Percentiles rank a stretch among this genome's conserved stretches.
Conservation (phyloP, 78 protist genomes). For the Dictyostelium purpureum region DNA sequence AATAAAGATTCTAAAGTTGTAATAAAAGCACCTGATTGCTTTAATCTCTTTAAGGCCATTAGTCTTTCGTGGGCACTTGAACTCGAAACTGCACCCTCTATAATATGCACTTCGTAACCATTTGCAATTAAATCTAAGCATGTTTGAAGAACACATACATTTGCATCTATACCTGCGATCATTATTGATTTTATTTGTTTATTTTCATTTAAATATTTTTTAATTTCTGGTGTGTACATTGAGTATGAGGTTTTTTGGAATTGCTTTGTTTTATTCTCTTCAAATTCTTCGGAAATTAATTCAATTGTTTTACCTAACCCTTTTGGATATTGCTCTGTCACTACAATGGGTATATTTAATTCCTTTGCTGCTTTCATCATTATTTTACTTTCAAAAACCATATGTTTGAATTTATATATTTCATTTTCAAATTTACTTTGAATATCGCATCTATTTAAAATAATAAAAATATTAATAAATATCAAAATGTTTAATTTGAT, state of each 20-base stretch:
- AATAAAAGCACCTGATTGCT: constrained; percentile 65
- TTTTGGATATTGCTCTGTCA: constrained; percentile 83
- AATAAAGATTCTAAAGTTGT: not conserved
- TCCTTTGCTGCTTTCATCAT: constrained; percentile 56
- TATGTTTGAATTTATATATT: constrained; percentile 17
- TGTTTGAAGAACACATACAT: constrained; percentile 84
- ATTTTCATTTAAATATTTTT: not conserved
- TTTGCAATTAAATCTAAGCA: constrained; percentile 69
- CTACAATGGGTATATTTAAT: constrained; percentile 51
- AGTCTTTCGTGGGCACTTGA: constrained; percentile 5
- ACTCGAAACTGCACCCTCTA: constrained; percentile 79
- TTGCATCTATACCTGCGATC: constrained; percentile 83
- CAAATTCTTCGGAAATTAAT: constrained; percentile 9
- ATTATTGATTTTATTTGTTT: constrained; percentile 32
- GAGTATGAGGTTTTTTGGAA: constrained; percentile 73
- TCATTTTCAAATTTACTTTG: constrained; percentile 53
- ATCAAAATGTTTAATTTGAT: too few species aligned
- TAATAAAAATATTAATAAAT: too few species aligned
- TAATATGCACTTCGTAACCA: constrained; percentile 83
- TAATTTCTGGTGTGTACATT: constrained; percentile 72
- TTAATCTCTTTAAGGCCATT: constrained; percentile 75
- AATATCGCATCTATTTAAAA: constrained; percentile 39
- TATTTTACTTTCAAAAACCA: not conserved
- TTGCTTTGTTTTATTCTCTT: not conserved
- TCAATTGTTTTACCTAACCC: constrained; percentile 58